Base-by-base conservation (phyloP, 345 rosid species). In the Citrus reticulata region DNA sequence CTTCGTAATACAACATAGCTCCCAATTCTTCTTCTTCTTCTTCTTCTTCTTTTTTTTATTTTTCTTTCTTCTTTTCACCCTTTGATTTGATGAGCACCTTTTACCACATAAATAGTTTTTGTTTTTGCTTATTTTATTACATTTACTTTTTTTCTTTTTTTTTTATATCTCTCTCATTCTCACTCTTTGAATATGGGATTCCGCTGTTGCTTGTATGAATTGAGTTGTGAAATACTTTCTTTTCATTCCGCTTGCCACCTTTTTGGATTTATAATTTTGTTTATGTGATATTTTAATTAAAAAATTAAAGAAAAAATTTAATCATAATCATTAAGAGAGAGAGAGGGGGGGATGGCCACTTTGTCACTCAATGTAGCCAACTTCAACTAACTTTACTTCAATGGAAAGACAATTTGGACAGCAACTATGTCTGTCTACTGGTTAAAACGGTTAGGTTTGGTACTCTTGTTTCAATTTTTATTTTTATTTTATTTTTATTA, bases 351-450 rank as follows among this genome's bases (percentile, higher is more conserved):
- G 86, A 74, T 93, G 88, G 81, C 87, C 90, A 83, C 89, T 84
- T 87, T 87, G 55, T 84, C 88, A 89, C 89, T 89, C 93, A 83
- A 89, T 68, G 82, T 78, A 70, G 78, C 70, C 80, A 81, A 82
- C 88, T 85, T 80, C 87, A 83, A 81, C 86, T 4, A 82, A 79
- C 89, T 70, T 90, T 88, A 81, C 91, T 90, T 90, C 51, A 72
- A 79, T 82, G 82, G 83, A 81, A 90, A 88, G 93, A 88, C 88
- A 81, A 84, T 81, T 68, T 81, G 79, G 82, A 78, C 84, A 84
- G 64, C 82, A 80, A 86, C 78, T 24, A 13, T 72, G 42, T 59
- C 62, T 66, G 49, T 70, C 74, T 80, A 16, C 66, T 10, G 65
- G 35, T 84, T 81, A 62, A 35, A 83, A 83, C 81, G 49, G 81